A percentile compares a stretch with the other conserved stretches of the same genome.
These are phyloP conservation scores for Diplocarpon mali DNA, from an alignment of 2,329 filamentous ascomycete genomes.

Conservation along the genomic window DNA sequence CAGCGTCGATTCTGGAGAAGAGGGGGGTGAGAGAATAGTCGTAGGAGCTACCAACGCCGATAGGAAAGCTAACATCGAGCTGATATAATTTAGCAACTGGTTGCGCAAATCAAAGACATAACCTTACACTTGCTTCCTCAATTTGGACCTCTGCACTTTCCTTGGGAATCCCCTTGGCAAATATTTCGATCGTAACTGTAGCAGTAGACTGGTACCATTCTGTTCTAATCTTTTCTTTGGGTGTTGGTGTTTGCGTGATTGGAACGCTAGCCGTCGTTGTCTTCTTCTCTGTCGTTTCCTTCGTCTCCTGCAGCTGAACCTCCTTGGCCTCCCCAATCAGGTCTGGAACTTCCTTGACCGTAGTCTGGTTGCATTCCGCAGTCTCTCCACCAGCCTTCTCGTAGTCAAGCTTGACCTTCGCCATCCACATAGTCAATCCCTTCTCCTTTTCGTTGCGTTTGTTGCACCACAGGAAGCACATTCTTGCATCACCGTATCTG, in stretches of 20 bases:
- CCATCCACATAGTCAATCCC: constrained; percentile 44
- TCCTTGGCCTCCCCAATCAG: constrained; percentile 28
- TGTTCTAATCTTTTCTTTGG: constrained; percentile 49
- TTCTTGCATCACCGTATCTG: constrained; percentile 63
- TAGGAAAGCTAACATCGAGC: constrained; percentile 48
- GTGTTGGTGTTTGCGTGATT: constrained; percentile 26
- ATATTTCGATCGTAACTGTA: constrained; percentile 51
- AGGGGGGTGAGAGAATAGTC: constrained; percentile 56
- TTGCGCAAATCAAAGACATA: constrained; percentile 6
- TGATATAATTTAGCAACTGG: constrained; percentile 22
- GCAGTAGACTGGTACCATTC: constrained; percentile 58
- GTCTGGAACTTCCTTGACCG: constrained; percentile 42
- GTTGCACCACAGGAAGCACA: constrained; percentile 51
- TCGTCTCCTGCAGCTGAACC: no score
- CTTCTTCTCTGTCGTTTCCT: constrained; percentile 1
- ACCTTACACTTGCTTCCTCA: constrained; percentile 16
- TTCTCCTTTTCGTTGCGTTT: constrained; percentile 42
- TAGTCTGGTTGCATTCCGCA: constrained; percentile 35
- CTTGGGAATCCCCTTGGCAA: constrained; percentile 52
- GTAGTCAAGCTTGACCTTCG: constrained; percentile 42
- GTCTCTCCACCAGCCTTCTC: constrained; percentile 35
- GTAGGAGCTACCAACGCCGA: constrained; percentile 37
- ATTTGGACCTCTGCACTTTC: constrained; percentile 41
- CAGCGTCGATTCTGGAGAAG: constrained; percentile 51
- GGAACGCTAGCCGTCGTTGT: constrained; percentile 5